These are phyloP conservation scores for Coniosporium apollinis DNA, from an alignment of 495 filamentous ascomycete species.

Conservation along the genomic window DNA sequence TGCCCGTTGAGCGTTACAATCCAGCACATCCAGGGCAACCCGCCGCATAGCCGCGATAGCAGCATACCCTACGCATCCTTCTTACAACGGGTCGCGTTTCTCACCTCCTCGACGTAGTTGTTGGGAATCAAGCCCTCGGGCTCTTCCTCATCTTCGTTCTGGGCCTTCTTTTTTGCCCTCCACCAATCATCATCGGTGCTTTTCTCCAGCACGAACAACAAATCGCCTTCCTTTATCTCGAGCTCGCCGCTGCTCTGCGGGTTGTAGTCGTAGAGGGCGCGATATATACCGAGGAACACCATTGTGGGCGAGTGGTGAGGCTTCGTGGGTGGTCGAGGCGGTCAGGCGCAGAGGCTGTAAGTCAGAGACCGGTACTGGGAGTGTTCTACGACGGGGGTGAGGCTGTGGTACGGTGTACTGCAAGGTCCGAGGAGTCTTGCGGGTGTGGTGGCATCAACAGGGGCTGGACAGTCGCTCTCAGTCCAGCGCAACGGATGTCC, in stretches of 20 bases:
- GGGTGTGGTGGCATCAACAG: too few relatives aligned
- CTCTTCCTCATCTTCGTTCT: constrained; percentile 83
- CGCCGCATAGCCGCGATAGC: not conserved
- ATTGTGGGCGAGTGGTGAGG: too few relatives aligned
- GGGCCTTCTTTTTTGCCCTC: constrained; percentile 94
- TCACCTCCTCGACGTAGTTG: constrained; percentile 94
- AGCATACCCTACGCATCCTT: too few relatives aligned
- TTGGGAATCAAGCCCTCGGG: constrained; percentile 84
- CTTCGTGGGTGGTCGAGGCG: too few relatives aligned
- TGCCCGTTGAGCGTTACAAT: not conserved
- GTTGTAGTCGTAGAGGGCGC: constrained; percentile 82
- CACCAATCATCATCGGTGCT: constrained; percentile 87
- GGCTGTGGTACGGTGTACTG: too few relatives aligned
- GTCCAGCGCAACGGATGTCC: too few relatives aligned
- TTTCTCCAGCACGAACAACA: constrained; percentile 87
- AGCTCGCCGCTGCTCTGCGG: constrained; percentile 84
- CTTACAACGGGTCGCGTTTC: constrained; percentile 19
- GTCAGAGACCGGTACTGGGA: too few relatives aligned
- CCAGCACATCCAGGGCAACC: not conserved
- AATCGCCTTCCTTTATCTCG: constrained; percentile 70
- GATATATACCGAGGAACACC: constrained; percentile 82
- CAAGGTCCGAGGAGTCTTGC: too few relatives aligned
- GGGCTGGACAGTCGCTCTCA: too few relatives aligned
- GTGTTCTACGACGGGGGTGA: too few relatives aligned
- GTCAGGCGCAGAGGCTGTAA: too few relatives aligned